Evolutionary conservation across 176 grass and related monocot species (phyloP).

Genomic region (Microstegium vimineum): DNA sequence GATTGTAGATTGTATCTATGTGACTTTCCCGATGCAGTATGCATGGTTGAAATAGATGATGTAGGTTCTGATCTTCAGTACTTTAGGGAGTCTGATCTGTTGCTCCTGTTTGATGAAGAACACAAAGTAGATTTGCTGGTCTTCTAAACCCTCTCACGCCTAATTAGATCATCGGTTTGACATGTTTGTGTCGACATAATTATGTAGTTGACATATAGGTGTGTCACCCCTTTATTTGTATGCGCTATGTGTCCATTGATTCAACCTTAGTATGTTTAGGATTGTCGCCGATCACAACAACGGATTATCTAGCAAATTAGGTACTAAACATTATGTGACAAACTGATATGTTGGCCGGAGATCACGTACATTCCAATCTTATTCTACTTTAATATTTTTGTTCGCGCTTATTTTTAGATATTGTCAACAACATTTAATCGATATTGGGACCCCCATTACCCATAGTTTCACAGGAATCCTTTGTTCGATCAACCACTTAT

Average conservation of each 20-base stretch:
- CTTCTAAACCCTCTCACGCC: no score
- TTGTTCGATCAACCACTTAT: no score
- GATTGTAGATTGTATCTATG: no score
- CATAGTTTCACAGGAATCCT: background rate
- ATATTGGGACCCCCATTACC: background rate
- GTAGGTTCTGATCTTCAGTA: background rate
- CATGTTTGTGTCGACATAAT: no score
- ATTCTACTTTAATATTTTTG: background rate
- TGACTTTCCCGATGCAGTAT: no score
- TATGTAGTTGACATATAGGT: no score
- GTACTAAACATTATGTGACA: background rate
- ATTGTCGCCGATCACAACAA: background rate
- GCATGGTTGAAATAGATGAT: no score
- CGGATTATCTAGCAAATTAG: background rate
- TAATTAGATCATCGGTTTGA: no score
- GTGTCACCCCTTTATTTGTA: no score
- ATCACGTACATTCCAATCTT: background rate
- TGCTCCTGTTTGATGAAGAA: background rate
- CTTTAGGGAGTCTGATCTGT: background rate
- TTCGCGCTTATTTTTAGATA: background rate
- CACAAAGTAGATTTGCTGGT: background rate
- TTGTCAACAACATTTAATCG: background rate
- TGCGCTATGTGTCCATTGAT: accelerated
- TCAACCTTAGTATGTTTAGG: background rate
- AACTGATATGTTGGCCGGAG: background rate